Base-by-base conservation (phyloP, 352 stramenopile genomes). In the Phytophthora pisi region DNA sequence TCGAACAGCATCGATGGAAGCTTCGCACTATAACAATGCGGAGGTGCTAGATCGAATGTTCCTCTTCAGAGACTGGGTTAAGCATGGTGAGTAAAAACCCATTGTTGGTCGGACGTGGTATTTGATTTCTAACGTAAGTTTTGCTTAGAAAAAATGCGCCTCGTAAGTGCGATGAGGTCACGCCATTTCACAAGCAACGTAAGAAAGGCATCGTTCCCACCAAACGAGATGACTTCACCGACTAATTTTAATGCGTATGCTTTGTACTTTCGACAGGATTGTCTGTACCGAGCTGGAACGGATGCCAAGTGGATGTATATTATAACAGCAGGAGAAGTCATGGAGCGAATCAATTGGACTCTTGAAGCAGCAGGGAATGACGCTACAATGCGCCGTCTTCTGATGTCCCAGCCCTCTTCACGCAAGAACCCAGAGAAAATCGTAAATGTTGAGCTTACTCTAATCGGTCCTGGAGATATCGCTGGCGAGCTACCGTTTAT, bases 261-360 rank as follows among this genome's bases (percentile, higher is more conserved):
- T 20, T 26, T 16, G 60, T 16, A 18, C 20, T 36, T 3, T 10
- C 13, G 43, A 1, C 24, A 92, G 84, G 82, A 93, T 43, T 90
- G 88, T 66, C 61, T 93, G 34, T 91, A 93, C 40, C 76, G 80
- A 11, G 76, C 82, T 11, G 85, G 85, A 2, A 72, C 74, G 0
- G 81, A 91, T 43, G 81, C 82, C 8, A 91, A 89, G 60, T 89
- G 79, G 75, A 86, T 93, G 78, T 93, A 80, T 51, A 82, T 93
- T 53, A 73, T 93, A 26, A 88, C 84, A 20, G 74, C 78, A 0
- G 85, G 85, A 10, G 85, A 93, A 64, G 79, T 89, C 9, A 78
- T 89, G 36, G 85, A 93, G 61, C 79, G 82, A 5, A 68, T 88
- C 20, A 91, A 90, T 64, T 88, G 78, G 70, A 81, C 74, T 4